Base-by-base conservation (phyloP, 441 rosid species). In the Codiaeum variegatum region DNA sequence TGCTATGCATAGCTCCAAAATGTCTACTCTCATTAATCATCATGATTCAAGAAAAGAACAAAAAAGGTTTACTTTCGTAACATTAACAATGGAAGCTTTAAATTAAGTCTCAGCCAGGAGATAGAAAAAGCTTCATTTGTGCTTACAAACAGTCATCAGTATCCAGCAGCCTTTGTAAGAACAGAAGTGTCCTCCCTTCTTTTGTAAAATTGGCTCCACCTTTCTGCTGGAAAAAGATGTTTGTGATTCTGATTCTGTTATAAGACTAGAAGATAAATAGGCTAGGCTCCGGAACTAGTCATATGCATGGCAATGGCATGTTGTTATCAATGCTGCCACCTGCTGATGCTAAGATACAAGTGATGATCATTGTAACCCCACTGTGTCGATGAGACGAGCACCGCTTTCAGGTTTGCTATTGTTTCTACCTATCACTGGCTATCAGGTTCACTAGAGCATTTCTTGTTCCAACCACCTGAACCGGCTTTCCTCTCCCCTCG, bases 401-500 rank as follows among this genome's bases (percentile, higher is more conserved):
- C 19, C 54, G 40, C 21, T 73, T 28, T 23, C 58, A 3, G 51
- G 46, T 60, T 21, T 36, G 61, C 62, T 8, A 55, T 4, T 31
- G n/a, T 10, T 73, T 54, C 16, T 34, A 31, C 23, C 64, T 28
- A 73, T 85, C 79, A 92, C 79, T 84, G 91, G 86, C 94, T 88
- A 78, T 92, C 96, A 71, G 87, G 88, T 68, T 91, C 95, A 55
- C 87, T 80, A 32, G 93, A 75, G 61, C 87, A 83, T 83, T 87
- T 85, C 89, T 78, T 91, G 82, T 81, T 89, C 98, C 98, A 94
- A 69, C 90, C 83, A 64, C 75, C 87, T 1, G 90, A 78, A 74
- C 94, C 85, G 47, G 87, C 90, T 83, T 87, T 92, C 66, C 96
- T 87, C 46, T 92, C 98, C 44, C 87, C 99, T 76, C 98, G 86